Percentiles rank a stretch among this genome's conserved stretches.
Evolutionary conservation across 176 grass and related monocot species (phyloP).

Genomic region (Musa itinerans): DNA sequence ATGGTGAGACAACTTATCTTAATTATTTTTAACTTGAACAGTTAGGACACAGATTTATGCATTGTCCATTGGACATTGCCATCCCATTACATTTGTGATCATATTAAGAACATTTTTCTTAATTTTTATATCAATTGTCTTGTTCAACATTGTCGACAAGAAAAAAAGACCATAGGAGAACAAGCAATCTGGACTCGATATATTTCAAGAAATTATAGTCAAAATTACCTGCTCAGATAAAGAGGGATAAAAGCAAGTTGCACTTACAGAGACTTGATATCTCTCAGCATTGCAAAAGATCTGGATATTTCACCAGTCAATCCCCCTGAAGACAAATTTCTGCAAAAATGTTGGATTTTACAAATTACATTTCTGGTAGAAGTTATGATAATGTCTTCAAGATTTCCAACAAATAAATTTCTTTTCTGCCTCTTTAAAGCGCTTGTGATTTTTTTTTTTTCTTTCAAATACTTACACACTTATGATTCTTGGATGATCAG

Average conservation of each 20-base stretch:
- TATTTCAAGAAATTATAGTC: neutral
- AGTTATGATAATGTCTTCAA: no score
- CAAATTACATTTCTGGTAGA: no score
- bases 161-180: neutral
- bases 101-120: neutral
- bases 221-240: neutral
- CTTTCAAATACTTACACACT: neutral
- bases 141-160: neutral
- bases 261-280: slow-evolving; percentile 20
- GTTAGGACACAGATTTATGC: no score
- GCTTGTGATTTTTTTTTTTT: no score
- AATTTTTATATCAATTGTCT: neutral
- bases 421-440: no score
- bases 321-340: slow-evolving; percentile 21
- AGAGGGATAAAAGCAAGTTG: no score
- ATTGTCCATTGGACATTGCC: no score
- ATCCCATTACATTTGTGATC: neutral
- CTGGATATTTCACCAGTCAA: slow-evolving; percentile 11
- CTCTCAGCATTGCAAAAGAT: slow-evolving; percentile 9
- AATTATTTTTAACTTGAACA: no score
- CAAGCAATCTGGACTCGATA: neutral
- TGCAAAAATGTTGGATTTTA: neutral
- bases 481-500: neutral
- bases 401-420: no score
- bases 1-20: no score